Evolutionary conservation across 2,329 filamentous ascomycete species (phyloP), one percentile per base, ranked within the genome.

Genomic region (Chaetomium olivaceum): DNA sequence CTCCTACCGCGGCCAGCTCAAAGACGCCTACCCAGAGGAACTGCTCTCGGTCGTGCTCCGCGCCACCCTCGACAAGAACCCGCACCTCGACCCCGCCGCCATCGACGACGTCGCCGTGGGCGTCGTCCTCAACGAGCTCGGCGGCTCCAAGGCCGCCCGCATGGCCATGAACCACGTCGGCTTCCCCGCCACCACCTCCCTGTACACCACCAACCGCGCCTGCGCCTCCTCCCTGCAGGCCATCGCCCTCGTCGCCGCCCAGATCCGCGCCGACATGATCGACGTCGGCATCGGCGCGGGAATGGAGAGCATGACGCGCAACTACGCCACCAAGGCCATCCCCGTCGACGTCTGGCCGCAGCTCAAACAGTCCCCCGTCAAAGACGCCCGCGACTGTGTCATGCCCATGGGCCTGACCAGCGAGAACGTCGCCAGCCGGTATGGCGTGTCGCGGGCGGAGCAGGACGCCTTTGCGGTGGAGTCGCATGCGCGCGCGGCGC

Each of bases 301-400:
- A 33, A 97, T 96, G 91, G 93, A 97, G 84, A 94, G 90, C 80
- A 97, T 97, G 93, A 96, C 92, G 69, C 81, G 90, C 70, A 97
- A 97, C 79, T 97, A 97, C 78, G 93, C 89, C 60, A 87, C 82
- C 29, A 82, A 88, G 64, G 93, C 93, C n/a, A 95, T 97, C 52
- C 93, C 93, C 0, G 89, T 88, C 0, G 86, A 92, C 69, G 78
- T 92, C 12, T 97, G 92, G 92, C 88, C 90, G 0, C 88, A 85
- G 60, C 80, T 97, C 67, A 86, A 81, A 72, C 84, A 89, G 1
- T 88, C 84, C 3, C 78, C 80, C 1, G 83, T 85, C 11, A 83
- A 89, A 73, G 89, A 96, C 69, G 91, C 91, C 3, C 81, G 85
- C 51, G 93, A 97, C 76, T 97, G 93, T 76, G 87, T 97, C 75